Evolutionary conservation across 441 rosid genomes (phyloP), one percentile per base, ranked within the genome.

Genomic region (Erodium chrysanthum): DNA sequence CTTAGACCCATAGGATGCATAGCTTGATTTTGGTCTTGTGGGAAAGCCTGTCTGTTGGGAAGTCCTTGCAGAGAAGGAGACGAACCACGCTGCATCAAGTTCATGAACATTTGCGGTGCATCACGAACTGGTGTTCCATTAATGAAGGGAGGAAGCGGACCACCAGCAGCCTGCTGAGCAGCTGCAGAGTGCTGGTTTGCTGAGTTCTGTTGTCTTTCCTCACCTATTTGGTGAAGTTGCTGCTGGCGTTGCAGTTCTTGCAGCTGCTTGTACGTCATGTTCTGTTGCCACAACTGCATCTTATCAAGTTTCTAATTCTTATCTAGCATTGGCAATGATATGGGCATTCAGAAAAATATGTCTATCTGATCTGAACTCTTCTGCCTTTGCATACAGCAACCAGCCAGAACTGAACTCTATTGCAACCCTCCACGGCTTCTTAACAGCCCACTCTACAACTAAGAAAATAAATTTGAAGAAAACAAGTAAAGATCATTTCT

Each of bases 211-310:
- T 83, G 81, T 74, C 80, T 76, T 44, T n/a, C 73, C 66, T 80
- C 81, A 44, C 77, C 79, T 10, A 75, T 64, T 68, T 73, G 82
- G 66, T 77, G 85, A 68, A 75, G 72, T 59, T 81, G 84, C 72
- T 74, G 83, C 72, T 79, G 88, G 68, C 79, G 82, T 70, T 83
- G 90, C 77, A 83, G 70, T 73, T 81, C 86, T 65, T 85, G 87
- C 76, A 84, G 71, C 75, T 83, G 82, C 84, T 83, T 81, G 67
- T 80, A 67, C 83, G 81, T 80, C 67, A 81, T 29, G 46, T 85
- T 85, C 76, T 83, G 86, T 78, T 85, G 86, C 83, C 83, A 64
- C 74, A 85, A 73, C 77, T 78, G 85, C 77, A 78, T 73, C 23
- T 81, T 86, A 78, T 64, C 79, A 44, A 60, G 27, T 60, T 60